phyloP scores from a whole-genome alignment of 2,329 filamentous ascomycete species.

The Microdochium bolleyi region DNA sequence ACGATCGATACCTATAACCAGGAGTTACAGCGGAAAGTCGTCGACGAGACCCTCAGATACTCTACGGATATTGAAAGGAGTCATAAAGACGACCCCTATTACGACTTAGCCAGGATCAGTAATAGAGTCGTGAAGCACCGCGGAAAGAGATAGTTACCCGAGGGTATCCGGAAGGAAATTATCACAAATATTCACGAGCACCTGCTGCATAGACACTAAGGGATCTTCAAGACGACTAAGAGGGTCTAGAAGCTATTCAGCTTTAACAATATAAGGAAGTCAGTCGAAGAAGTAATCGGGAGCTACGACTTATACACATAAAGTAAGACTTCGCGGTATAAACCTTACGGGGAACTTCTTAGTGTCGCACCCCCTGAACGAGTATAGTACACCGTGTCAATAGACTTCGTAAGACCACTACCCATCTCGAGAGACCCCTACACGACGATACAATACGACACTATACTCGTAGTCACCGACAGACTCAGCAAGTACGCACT shows the following conservation, averaged over 20 bases:
- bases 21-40: background rate
- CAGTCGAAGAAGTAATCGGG: background rate
- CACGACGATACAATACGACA: background rate
- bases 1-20: background rate
- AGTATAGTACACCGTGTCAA: background rate
- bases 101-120: background rate
- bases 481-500: background rate
- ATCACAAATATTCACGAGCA: background rate
- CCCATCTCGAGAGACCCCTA: background rate
- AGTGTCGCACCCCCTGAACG: background rate
- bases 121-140: background rate
- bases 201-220: background rate
- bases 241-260: background rate
- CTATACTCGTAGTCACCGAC: background rate
- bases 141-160: background rate
- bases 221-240: constrained; percentile 1
- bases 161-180: background rate
- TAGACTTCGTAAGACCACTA: background rate
- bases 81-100: too few relatives aligned
- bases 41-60: background rate
- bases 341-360: background rate
- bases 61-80: background rate
- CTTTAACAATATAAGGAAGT: background rate
- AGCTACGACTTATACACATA: background rate
- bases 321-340: background rate